Base-by-base conservation (phyloP, 2,329 filamentous ascomycete species). In the Xylariaceae sp. region DNA sequence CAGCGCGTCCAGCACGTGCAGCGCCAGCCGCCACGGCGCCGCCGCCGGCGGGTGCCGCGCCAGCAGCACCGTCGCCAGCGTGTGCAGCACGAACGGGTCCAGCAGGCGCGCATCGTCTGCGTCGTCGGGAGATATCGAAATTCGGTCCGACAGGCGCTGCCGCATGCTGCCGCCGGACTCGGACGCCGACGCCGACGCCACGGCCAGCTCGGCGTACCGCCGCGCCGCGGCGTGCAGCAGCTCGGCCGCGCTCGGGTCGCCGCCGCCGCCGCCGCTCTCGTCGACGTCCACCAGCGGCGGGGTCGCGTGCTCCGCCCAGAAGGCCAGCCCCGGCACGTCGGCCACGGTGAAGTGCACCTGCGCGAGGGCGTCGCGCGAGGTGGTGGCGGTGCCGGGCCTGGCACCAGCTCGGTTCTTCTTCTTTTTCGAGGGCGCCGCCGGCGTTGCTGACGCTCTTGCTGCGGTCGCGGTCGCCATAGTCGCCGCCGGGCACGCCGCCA, bases 1-100 rank as follows among this genome's bases (percentile, higher is more conserved):
- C 8, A 57, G 55, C 3, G 56, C 53, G 35, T 51, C 33, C 27
- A 65, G 48, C 42, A 66, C 59, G 36, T 60, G 53, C 5, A 46
- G 32, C 9, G 49, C 52, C 2, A 64, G 37, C 17, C 36, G 29
- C 29, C 32, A 39, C n/a, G n/a, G n/a, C n/a, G n/a, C n/a, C n/a
- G n/a, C n/a, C n/a, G n/a, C n/a, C n/a, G 7, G 42, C 31, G 7
- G 28, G 31, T 7, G 19, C 19, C 8, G 8, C 4, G 3, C 4
- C 14, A 7, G 8, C 21, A 12, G 21, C 8, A 12, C 0, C 31
- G 33, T 1, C 26, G 30, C n/a, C 43, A 31, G 18, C 29, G 26
- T 17, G 29, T 15, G 11, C 5, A 57, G 28, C 11, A 49, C 27
- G 15, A 49, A 58, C 1, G 53, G 37, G 36, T 52, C 52, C 43